Percentiles rank a stretch among this genome's conserved stretches.
These are phyloP conservation scores for Candolleomyces eurysporus DNA, from an alignment of 768 basidiomycete genomes.

Conservation along the genomic window DNA sequence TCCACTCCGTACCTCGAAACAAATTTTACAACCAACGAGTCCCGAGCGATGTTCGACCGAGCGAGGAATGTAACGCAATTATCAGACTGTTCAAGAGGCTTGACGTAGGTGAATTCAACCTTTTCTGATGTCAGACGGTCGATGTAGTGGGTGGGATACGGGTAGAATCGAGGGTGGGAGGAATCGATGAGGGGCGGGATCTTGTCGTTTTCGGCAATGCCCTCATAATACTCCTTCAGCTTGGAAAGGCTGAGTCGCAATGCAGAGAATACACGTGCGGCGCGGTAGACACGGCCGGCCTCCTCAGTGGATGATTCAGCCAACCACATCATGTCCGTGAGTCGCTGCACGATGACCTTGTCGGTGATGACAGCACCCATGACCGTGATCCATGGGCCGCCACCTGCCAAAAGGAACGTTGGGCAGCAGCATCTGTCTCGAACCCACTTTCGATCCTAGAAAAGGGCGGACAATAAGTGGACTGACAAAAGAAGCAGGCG, in stretches of 20 bases:
- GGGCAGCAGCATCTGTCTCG: constrained; percentile 25
- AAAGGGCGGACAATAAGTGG: neutral
- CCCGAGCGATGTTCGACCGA: neutral
- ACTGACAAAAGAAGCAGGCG: neutral
- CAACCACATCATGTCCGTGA: constrained; percentile 32
- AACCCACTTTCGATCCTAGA: constrained; percentile 7
- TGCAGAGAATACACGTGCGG: neutral
- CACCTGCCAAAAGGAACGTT: constrained; percentile 26
- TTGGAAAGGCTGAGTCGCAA: neutral
- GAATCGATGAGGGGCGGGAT: neutral
- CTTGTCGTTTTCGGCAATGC: neutral
- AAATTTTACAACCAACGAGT: constrained; percentile 29
- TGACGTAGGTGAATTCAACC: constrained; percentile 16
- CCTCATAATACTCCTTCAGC: neutral
- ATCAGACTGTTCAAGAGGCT: constrained; percentile 18
- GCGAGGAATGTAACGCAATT: neutral
- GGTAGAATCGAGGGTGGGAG: neutral
- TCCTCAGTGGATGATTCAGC: constrained; percentile 9
- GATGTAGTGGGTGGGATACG: neutral
- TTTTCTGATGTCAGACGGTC: neutral
- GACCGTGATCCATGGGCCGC: constrained; percentile 33
- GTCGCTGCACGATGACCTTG: constrained; percentile 26
- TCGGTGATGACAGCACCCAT: constrained; percentile 29
- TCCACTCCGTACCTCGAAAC: constrained; percentile 28
- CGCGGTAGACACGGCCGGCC: constrained; percentile 15